Conservation (phyloP, 495 filamentous ascomycete species). For the Aspergillus affinis region DNA sequence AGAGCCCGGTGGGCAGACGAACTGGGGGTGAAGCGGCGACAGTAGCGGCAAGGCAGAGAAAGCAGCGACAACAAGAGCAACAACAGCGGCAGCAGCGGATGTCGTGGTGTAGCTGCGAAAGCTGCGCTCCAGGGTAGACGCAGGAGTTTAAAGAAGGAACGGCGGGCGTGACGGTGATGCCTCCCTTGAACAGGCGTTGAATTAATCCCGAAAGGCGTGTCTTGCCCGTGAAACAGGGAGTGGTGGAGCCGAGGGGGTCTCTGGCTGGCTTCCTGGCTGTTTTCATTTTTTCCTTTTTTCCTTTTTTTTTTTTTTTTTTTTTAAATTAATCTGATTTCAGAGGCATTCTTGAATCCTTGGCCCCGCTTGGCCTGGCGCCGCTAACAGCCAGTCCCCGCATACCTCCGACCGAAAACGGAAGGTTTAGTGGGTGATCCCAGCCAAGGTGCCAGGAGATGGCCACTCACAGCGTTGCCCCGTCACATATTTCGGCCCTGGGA, state of each 20-base stretch:
- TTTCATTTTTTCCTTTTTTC: neutral
- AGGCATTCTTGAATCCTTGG: constrained; percentile 15
- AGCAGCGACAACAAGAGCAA: too few relatives aligned
- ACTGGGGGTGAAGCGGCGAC: neutral
- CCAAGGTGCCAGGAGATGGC: constrained; percentile 16
- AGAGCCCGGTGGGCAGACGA: neutral
- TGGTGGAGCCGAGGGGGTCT: constrained; percentile 8
- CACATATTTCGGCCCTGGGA: constrained; percentile 16
- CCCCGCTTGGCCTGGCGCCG: constrained; percentile 4
- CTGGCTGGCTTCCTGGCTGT: constrained; percentile 14
- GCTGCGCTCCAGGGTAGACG: neutral
- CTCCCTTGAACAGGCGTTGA: neutral
- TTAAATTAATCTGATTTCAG: too few relatives aligned
- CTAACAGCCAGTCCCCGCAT: constrained; percentile 18
- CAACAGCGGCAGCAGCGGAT: too few relatives aligned
- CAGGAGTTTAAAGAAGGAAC: neutral
- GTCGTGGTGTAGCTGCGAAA: neutral
- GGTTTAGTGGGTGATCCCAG: constrained; percentile 18
- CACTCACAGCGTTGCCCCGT: constrained; percentile 13
- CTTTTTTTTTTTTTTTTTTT: neutral
- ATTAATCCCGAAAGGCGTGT: constrained; percentile 1
- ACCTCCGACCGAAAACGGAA: constrained; percentile 18
- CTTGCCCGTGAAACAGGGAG: constrained; percentile 19
- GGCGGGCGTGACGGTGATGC: neutral
- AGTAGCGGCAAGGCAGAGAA: too few relatives aligned